phyloP scores from a whole-genome alignment of 1,139 yeast species.

The Pichia sp. region DNA sequence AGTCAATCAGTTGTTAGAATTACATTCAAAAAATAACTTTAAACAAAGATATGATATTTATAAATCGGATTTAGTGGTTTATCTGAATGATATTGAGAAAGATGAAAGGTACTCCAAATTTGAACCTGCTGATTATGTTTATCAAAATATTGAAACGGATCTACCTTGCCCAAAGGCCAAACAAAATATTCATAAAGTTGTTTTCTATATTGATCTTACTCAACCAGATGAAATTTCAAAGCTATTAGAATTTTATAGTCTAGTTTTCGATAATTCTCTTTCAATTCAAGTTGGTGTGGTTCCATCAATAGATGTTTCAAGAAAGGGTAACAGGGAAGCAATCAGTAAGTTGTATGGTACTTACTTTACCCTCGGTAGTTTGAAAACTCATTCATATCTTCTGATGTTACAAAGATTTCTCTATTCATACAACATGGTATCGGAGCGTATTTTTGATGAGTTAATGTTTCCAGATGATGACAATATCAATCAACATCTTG shows the following conservation, averaged over 20 bases:
- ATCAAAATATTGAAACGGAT: conserved; percentile 38
- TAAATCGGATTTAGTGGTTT: conserved; percentile 35
- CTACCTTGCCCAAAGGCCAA: conserved; percentile 62
- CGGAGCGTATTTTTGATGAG: conserved; percentile 9
- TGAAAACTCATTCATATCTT: conserved; percentile 22
- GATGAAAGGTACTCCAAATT: conserved; percentile 50
- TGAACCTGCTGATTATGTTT: conserved; percentile 38
- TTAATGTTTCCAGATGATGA: conserved; percentile 14
- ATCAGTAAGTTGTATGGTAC: conserved; percentile 33
- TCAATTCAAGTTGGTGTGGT: conserved; percentile 80
- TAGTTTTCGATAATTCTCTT: conserved; percentile 48
- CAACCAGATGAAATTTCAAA: conserved; percentile 41
- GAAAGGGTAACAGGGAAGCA: conserved; percentile 17
- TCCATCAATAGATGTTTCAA: conserved; percentile 39
- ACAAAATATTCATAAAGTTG: conserved; percentile 70
- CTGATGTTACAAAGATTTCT: conserved; percentile 17
- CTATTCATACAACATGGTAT: conserved; percentile 9
- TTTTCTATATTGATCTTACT: conserved; percentile 63
- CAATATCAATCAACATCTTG: too few species aligned
- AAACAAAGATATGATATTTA: not conserved
- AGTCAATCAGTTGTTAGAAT: too few species aligned
- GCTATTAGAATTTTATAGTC: conserved; percentile 41
- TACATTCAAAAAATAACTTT: not conserved
- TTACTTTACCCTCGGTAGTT: conserved; percentile 22
- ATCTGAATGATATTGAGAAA: conserved; percentile 67